Conservation (phyloP, 2,329 filamentous ascomycete genomes). For the Chrysoporthe puriensis region DNA sequence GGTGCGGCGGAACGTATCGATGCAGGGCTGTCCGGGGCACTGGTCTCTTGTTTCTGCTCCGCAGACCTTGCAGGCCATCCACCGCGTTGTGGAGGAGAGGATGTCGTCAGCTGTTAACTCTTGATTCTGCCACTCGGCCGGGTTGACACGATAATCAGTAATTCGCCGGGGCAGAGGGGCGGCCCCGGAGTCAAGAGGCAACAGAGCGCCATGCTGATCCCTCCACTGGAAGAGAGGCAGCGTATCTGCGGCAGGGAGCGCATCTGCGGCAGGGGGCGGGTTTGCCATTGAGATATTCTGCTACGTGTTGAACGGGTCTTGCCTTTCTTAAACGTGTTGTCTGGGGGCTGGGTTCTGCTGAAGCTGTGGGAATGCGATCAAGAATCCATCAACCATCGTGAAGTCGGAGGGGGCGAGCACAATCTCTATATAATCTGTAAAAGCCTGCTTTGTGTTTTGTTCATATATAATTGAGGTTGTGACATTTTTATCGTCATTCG, state of each 20-base stretch:
- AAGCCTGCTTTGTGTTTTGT: background rate
- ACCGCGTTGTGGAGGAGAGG: background rate
- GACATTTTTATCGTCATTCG: background rate
- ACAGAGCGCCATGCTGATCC: background rate
- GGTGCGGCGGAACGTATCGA: background rate
- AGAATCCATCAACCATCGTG: background rate
- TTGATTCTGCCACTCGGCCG: background rate
- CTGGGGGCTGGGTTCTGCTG: background rate
- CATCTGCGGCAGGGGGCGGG: too few species aligned
- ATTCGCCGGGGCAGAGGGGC: background rate
- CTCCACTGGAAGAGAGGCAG: conserved; percentile 3
- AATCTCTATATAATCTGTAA: background rate
- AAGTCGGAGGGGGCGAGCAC: background rate
- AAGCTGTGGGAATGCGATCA: background rate
- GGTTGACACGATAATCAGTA: background rate
- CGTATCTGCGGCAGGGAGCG: background rate
- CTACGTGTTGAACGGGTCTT: background rate
- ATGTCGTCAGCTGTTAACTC: background rate
- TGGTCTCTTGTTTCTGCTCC: background rate
- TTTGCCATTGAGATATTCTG: background rate
- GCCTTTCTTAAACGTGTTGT: background rate
- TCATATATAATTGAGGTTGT: background rate
- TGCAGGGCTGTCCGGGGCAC: background rate
- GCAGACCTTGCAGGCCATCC: background rate
- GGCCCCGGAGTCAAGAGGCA: background rate